phyloP scores from a whole-genome alignment of 805 yeast species.

The Zygosaccharomyces rouxii region DNA sequence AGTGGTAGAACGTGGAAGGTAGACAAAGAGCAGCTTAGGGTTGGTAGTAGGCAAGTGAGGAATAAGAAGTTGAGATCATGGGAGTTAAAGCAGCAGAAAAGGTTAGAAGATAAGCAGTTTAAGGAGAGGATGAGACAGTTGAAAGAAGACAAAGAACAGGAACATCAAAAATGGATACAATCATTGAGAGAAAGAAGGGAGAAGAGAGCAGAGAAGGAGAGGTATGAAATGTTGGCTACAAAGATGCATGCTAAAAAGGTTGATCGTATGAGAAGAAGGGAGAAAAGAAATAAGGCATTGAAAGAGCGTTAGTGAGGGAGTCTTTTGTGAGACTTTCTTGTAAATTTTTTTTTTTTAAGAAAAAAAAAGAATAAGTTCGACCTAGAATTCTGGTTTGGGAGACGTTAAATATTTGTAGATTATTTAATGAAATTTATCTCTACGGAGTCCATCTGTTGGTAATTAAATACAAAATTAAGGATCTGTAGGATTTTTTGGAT shows the following conservation, averaged over 20 bases:
- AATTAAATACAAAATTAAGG: background rate
- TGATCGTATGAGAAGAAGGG: conserved; percentile 83
- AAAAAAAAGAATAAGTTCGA: background rate
- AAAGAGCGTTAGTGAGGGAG: conserved; percentile 63
- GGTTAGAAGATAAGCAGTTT: conserved; percentile 58
- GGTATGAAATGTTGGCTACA: conserved; percentile 74
- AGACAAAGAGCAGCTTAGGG: conserved; percentile 62
- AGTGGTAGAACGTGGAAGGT: conserved; percentile 73
- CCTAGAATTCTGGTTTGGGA: background rate
- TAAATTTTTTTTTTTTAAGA: no score
- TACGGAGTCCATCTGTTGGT: background rate
- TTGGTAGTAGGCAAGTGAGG: conserved; percentile 54
- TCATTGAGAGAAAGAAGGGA: conserved; percentile 69
- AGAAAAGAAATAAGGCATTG: conserved; percentile 89
- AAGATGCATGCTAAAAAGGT: conserved; percentile 91
- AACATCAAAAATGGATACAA: conserved; percentile 48
- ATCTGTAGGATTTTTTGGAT: background rate
- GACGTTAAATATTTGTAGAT: background rate
- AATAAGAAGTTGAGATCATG: conserved; percentile 46
- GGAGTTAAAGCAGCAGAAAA: conserved; percentile 62
- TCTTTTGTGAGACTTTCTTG: background rate
- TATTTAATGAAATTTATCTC: background rate
- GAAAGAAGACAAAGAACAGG: conserved; percentile 71
- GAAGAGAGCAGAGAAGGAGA: conserved; percentile 80
- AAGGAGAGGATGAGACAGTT: conserved; percentile 67